Evolutionary conservation across 805 yeast species (phyloP), one percentile per base, ranked within the genome.

Genomic region (Tetrapisispora phaffii): DNA sequence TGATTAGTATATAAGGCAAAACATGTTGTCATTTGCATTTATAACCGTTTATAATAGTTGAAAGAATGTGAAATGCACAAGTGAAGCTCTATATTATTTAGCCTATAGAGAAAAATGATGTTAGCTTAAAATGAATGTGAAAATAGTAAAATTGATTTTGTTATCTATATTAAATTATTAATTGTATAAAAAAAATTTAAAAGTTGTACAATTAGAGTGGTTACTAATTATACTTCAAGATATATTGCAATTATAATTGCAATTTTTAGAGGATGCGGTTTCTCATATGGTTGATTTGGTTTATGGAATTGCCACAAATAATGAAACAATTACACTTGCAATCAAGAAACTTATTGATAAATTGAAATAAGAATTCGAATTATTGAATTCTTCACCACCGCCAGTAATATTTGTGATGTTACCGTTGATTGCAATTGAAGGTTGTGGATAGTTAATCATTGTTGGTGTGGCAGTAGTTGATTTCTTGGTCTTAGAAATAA

Each of bases 281-380:
- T 6, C n/a, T 34, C 5, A 10, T n/a, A 19, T 16, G 20, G 17
- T 34, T 7, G 9, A 19, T 7, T 19, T 22, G 10, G n/a, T 16
- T 40, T 16, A 41, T 34, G 45, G 45, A 19, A 51, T 48, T 15
- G 50, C 36, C 29, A 55, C 47, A 20, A 53, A 42, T 16, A 53
- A 35, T 28, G 48, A 39, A 9, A 52, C 29, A 19, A 55, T 39
- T 12, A 54, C 15, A 10, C 48, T 24, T 12, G 54, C 57, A 24
- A 54, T 28, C 10, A 53, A 36, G 22, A 52, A 37, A 9, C 56
- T 50, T 4, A 51, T 45, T 13, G 59, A 56, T 6, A 47, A 16
- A 37, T 47, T 41, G 15, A 45, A 41, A 29, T 39, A 43, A 17
- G 41, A 38, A 36, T 46, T 44, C 1, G 59, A 47, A 13, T 51